Evolutionary conservation across 768 basidiomycete species (phyloP), one percentile per base, ranked within the genome.

Genomic region (Postia placenta): DNA sequence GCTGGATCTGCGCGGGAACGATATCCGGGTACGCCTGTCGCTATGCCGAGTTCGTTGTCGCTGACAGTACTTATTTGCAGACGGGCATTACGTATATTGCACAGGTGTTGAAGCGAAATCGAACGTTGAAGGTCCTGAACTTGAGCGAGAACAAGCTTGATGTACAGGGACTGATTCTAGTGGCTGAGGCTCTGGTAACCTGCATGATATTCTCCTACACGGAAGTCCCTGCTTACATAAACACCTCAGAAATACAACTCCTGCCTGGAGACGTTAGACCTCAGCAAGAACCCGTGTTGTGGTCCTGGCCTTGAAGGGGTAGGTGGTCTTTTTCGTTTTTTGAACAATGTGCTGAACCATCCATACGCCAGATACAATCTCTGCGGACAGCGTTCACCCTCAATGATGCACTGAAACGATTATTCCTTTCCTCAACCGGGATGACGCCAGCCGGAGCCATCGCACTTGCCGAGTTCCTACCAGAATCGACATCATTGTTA

Each of bases 181-280:
- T 99, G 12, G 93, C 92, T 0, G 95, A 99, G 65, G 87, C 93
- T 1, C 65, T 99, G 63, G 92, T 94, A 49, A 57, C 83, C 71
- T 42, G 30, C n/a, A n/a, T n/a, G n/a, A n/a, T n/a, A n/a, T n/a
- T n/a, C n/a, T n/a, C n/a, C n/a, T n/a, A n/a, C n/a, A n/a, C n/a
- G n/a, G n/a, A n/a, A n/a, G n/a, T n/a, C n/a, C n/a, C n/a, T n/a
- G n/a, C n/a, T n/a, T n/a, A n/a, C n/a, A n/a, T n/a, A n/a, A n/a
- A n/a, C n/a, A n/a, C n/a, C n/a, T 0, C 53, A 95, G 87, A 97
- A 96, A 84, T 96, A 95, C 62, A 99, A 99, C 60, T 80, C 87
- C 2, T 81, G 83, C 45, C 71, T 99, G 19, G 96, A 99, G 65
- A 98, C 94, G 1, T 77, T 99, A 1, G 96, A 99, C 64, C 65